Conservation (phyloP, 2,329 filamentous ascomycete genomes). For the Thielaviopsis punctulata region DNA sequence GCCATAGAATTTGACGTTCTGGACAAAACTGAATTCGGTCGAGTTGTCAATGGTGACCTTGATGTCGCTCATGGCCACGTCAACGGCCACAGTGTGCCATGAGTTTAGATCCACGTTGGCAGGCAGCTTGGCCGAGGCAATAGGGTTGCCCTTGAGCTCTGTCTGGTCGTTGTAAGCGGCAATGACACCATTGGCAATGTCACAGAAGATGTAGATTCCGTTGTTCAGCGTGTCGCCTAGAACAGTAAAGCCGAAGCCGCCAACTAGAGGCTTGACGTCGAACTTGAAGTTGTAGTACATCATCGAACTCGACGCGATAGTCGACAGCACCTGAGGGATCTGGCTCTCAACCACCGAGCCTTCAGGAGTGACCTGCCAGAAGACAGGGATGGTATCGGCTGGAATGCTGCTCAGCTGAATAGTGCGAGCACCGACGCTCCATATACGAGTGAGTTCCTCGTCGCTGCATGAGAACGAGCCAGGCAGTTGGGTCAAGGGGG, state of each 20-base stretch:
- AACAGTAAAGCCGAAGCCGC: constrained; percentile 18
- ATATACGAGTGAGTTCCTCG: constrained; percentile 14
- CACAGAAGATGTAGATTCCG: constrained; percentile 18
- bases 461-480: background rate
- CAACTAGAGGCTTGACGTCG: constrained; percentile 16
- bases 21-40: constrained; percentile 16
- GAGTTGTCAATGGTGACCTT: constrained; percentile 13
- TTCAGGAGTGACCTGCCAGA: constrained; percentile 16
- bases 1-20: constrained; percentile 17
- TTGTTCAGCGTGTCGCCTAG: constrained; percentile 18
- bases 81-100: constrained; percentile 12
- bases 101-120: background rate
- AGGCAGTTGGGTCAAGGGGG: background rate
- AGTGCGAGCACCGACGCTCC: constrained; percentile 18
- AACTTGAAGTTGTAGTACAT: constrained; percentile 15
- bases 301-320: constrained; percentile 9
- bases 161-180: constrained; percentile 8
- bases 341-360: constrained; percentile 17
- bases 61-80: constrained; percentile 14
- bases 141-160: background rate
- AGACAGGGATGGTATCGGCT: constrained; percentile 16
- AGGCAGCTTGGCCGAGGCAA: background rate
- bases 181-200: constrained; percentile 12
- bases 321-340: constrained; percentile 15
- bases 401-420: constrained; percentile 19